Percentiles rank a stretch among this genome's conserved stretches.
Evolutionary conservation across 2,329 filamentous ascomycete species (phyloP).

Genomic region (Pseudogymnoascus sp.): DNA sequence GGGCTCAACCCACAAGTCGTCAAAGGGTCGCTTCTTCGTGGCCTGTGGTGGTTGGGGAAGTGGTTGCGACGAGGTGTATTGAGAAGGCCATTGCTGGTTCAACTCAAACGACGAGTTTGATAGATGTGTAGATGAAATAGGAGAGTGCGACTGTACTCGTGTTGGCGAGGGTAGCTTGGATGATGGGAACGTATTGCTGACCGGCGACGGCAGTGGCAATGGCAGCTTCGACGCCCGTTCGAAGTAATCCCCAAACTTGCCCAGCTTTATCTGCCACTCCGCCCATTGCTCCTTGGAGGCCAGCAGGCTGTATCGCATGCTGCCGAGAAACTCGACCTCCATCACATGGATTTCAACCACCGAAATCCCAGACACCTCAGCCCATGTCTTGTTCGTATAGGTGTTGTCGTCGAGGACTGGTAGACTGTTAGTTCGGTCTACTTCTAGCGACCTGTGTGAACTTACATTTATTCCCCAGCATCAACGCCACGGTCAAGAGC

Average conservation of each 20-base stretch:
- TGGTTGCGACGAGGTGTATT: conserved; percentile 29
- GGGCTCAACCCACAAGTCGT: conserved; percentile 45
- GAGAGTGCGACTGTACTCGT: conserved; percentile 32
- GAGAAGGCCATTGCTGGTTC: conserved; percentile 27
- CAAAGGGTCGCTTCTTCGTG: conserved; percentile 49
- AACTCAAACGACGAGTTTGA: conserved; percentile 25
- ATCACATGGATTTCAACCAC: conserved; percentile 96
- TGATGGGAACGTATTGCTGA: conserved; percentile 40
- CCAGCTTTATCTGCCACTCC: conserved; percentile 74
- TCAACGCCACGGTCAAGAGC: conserved; percentile 84
- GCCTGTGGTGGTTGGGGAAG: conserved; percentile 26
- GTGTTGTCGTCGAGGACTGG: conserved; percentile 92
- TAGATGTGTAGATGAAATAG: conserved; percentile 33
- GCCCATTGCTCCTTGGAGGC: conserved; percentile 82
- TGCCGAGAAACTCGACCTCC: conserved; percentile 99
- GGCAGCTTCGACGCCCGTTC: conserved; percentile 23
- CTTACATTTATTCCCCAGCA: conserved; percentile 95
- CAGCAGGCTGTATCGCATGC: conserved; percentile 90
- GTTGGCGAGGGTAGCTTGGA: conserved; percentile 42
- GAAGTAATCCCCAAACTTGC: conserved; percentile 67
- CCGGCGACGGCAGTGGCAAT: conserved; percentile 18
- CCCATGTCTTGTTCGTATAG: conserved; percentile 99
- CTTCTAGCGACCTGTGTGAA: conserved; percentile 15
- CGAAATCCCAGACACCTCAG: conserved; percentile 88
- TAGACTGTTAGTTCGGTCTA: conserved; percentile 18